A percentile compares a stretch with the other conserved stretches of the same genome.
These are phyloP conservation scores for Jamesozyma spencerorum DNA, from an alignment of 805 yeast genomes.

Conservation along the genomic window DNA sequence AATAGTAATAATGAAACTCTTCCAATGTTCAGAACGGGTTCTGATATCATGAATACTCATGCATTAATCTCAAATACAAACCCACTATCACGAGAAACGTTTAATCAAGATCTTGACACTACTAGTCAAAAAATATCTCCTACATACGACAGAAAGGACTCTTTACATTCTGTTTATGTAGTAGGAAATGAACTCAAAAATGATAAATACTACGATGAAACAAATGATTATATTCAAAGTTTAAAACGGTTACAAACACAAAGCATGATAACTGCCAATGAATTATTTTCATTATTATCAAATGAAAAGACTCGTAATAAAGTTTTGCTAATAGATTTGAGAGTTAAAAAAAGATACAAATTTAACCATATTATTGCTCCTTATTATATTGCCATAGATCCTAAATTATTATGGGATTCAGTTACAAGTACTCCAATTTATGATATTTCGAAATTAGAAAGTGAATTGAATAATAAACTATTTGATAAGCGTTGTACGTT, in stretches of 20 bases:
- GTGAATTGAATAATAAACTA: constrained; percentile 17
- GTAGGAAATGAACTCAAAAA: constrained; percentile 22
- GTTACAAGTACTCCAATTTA: constrained; percentile 25
- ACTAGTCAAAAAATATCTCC: too few relatives aligned
- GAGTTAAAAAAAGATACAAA: constrained; percentile 29
- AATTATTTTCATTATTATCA: constrained; percentile 37
- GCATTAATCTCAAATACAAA: too few relatives aligned
- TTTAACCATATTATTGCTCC: constrained; percentile 32
- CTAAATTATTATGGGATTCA: constrained; percentile 26
- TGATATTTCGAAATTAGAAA: constrained; percentile 25
- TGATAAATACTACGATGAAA: constrained; percentile 10
- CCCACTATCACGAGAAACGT: too few relatives aligned
- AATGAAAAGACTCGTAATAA: constrained; percentile 37
- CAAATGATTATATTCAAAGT: constrained; percentile 15
- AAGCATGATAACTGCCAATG: constrained; percentile 39
- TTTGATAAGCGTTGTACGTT: constrained; percentile 28
- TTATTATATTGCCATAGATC: constrained; percentile 35
- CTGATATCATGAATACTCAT: too few relatives aligned
- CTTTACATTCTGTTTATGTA: constrained; percentile 35
- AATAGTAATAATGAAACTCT: not conserved
- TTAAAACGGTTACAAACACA: constrained; percentile 35
- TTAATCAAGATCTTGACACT: too few relatives aligned
- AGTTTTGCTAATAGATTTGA: constrained; percentile 33
- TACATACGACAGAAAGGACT: constrained; percentile 28
- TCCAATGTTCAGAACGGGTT: too few relatives aligned